Evolutionary conservation across 306 rosid genomes (phyloP), one percentile per base, ranked within the genome.

Genomic region (Cicer bijugum): DNA sequence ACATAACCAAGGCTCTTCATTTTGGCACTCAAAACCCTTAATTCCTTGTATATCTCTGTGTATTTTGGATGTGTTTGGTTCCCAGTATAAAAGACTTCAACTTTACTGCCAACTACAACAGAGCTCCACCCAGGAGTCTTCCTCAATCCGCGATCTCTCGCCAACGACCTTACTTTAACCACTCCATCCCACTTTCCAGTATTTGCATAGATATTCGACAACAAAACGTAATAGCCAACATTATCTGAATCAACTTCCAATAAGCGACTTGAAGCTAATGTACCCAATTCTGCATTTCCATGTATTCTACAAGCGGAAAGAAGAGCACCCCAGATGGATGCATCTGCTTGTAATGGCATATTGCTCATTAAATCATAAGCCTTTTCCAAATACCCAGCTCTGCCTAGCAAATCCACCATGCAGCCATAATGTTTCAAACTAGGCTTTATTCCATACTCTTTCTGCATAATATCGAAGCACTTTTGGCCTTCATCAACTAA

Each of bases 241-340:
- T 84, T 81, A 58, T 81, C 78, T 6, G 85, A 60, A 74, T 81
- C 87, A n/a, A 78, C 83, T 78, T 81, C 79, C 60, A 84, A 57
- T 72, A 84, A 74, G 51, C 67, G 83, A 16, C 67, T 28, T 33
- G 81, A 84, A 42, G 85, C 85, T 38, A 58, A 47, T 5, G 76
- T 15, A 46, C 84, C 87, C 66, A 84, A 77, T 17, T 69, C 84
- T 39, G 69, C 77, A 77, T 84, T 84, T 74, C 84, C 80, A 77
- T 84, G 85, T 73, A 77, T 65, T 73, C 84, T 68, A 68, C 87
- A 84, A 68, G 87, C 84, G 74, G 80, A 67, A 64, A 84, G 87
- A 64, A 84, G 87, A 55, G 87, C 79, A 47, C 87, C 87, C 87
- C 87, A 84, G 33, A 80, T 77, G 50, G 87, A 80, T 62, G 84